Evolutionary conservation across 2,329 filamentous ascomycete species (phyloP).

Genomic region (Alternaria ethzedia): DNA sequence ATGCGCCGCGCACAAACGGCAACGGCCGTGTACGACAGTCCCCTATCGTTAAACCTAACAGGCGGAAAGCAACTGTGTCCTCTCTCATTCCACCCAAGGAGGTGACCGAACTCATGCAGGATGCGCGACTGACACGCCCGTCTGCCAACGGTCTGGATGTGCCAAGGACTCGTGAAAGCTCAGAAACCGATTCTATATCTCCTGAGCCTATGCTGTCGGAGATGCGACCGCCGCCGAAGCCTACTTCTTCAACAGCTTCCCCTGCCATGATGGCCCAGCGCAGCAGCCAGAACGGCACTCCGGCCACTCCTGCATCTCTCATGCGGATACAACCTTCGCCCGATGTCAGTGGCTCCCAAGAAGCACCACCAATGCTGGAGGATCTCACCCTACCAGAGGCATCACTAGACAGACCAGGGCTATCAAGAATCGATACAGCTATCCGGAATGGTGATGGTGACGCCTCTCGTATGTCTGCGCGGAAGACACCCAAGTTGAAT

Average conservation of each 20-base stretch:
- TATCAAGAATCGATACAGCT: constrained; percentile 60
- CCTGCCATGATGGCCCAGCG: constrained; percentile 66
- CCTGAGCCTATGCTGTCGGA: constrained; percentile 57
- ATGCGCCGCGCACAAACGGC: constrained; percentile 56
- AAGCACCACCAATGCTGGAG: constrained; percentile 55
- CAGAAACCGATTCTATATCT: constrained; percentile 57
- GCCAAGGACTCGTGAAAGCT: constrained; percentile 46
- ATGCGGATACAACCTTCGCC: constrained; percentile 64
- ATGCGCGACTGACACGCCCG: constrained; percentile 38
- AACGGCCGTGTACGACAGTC: constrained; percentile 67
- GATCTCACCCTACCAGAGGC: constrained; percentile 75
- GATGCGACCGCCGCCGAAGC: constrained; percentile 68
- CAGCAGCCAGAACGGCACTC: constrained; percentile 41
- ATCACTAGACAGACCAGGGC: constrained; percentile 57
- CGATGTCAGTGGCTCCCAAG: constrained; percentile 31
- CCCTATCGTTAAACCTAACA: constrained; percentile 71
- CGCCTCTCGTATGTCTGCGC: constrained; percentile 69
- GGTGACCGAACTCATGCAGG: constrained; percentile 50
- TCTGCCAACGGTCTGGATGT: constrained; percentile 32
- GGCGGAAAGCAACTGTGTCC: constrained; percentile 55
- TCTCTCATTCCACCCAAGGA: constrained; percentile 55
- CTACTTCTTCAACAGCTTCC: constrained; percentile 69
- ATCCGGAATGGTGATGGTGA: constrained; percentile 55
- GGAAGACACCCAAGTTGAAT: constrained; percentile 69
- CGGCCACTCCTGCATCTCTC: constrained; percentile 82